Evolutionary conservation across 2,329 filamentous ascomycete species (phyloP).

Genomic region (Teratosphaeria viscida): DNA sequence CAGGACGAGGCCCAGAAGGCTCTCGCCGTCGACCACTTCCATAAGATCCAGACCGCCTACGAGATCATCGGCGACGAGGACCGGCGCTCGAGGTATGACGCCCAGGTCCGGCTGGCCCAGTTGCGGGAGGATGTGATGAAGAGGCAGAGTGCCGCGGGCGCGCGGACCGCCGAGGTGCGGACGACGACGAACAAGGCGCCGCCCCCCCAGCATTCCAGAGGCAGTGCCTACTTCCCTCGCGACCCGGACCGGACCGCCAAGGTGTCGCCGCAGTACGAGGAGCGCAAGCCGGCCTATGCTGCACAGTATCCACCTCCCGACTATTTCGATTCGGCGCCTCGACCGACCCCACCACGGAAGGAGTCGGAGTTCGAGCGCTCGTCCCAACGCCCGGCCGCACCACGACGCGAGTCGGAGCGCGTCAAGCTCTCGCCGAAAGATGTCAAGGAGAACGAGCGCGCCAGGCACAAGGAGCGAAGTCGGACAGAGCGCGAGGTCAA

Average conservation of each 20-base stretch:
- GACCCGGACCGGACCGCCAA: conserved; percentile 9
- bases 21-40: conserved; percentile 76
- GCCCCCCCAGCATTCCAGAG: conserved; percentile 21
- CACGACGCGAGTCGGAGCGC: conserved; percentile 10
- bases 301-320: conserved; percentile 12
- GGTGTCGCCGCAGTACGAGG: conserved; percentile 21
- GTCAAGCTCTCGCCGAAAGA: conserved; percentile 9
- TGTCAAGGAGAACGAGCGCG: conserved; percentile 25
- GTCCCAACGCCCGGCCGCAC: conserved; percentile 17
- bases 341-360: conserved; percentile 26
- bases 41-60: conserved; percentile 85
- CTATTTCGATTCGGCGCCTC: conserved; percentile 26
- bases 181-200: conserved; percentile 20
- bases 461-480: conserved; percentile 29
- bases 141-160: neutral
- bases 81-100: conserved; percentile 66
- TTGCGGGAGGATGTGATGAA: conserved; percentile 47
- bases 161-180: conserved; percentile 5
- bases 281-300: conserved; percentile 19
- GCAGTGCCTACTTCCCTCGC: conserved; percentile 15
- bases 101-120: conserved; percentile 57
- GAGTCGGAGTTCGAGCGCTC: conserved; percentile 30
- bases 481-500: conserved; percentile 31
- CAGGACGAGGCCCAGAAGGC: conserved; percentile 67
- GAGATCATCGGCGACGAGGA: conserved; percentile 74